Evolutionary conservation across 257 asterid species (phyloP), one percentile per base, ranked within the genome.

Genomic region (Solanum phureja): DNA sequence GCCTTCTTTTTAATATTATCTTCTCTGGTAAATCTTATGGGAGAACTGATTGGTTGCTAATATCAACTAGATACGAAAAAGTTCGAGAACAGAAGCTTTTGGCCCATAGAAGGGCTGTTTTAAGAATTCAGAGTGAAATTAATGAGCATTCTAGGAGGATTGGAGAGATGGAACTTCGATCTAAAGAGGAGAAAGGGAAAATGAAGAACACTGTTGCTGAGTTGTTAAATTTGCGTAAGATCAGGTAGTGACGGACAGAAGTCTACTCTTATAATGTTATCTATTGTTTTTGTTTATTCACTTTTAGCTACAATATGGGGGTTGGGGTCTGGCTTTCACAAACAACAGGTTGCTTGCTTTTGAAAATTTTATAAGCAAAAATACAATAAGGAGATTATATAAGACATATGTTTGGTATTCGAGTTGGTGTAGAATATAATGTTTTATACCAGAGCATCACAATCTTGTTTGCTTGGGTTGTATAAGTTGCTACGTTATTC

Each of bases 71-170:
- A 27, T 95, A 92, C 56, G 98, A 93, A 91, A 94, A 91, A 89
- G 93, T 92, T 79, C 92, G 91, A 84, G 93, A 93, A 49, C 93
- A 87, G 66, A 95, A 91, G 92, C 94, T 90, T 42, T 90, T 94
- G 34, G 93, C 94, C 1, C 96, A 93, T 73, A 94, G 94, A 91
- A 92, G 98, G 90, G 90, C 68, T 86, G 94, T 94, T 88, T 87
- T 94, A 85, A 92, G 98, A 88, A 90, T 95, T 21, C 97, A 96
- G 93, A 94, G 99, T 83, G 92, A 89, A 87, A 89, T 94, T 46
- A 92, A 91, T 9, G 95, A 90, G 91, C 91, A 83, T 38, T 37
- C 56, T 69, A 92, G 94, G 88, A 94, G 92, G 93, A 90, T 95
- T 88, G 89, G 84, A 90, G 94, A 89, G 88, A 56, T 92, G 34